phyloP scores from a whole-genome alignment of 2,329 filamentous ascomycete genomes.

The Aspergillus texensis region DNA sequence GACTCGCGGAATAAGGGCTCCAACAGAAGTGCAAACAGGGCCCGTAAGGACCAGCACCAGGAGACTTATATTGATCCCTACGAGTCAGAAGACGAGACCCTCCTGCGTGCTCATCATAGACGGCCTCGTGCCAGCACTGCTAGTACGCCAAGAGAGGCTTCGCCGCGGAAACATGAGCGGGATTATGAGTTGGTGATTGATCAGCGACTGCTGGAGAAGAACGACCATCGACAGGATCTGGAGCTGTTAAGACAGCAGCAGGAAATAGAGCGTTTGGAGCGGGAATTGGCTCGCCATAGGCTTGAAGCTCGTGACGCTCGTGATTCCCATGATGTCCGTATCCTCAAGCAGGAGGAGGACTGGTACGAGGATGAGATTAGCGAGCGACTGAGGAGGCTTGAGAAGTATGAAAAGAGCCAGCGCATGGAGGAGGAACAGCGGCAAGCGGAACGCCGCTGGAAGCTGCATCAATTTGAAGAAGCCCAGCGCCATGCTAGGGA shows the following conservation, averaged over 20 bases:
- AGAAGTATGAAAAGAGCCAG: slow-evolving; percentile 44
- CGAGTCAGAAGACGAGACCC: slow-evolving; percentile 32
- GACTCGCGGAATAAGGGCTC: slow-evolving; percentile 30
- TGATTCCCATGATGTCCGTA: slow-evolving; percentile 25
- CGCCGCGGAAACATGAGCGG: slow-evolving; percentile 26
- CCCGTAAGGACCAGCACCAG: slow-evolving; percentile 16
- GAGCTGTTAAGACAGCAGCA: slow-evolving; percentile 38
- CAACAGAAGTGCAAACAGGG: slow-evolving; percentile 27
- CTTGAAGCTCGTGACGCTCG: slow-evolving; percentile 16
- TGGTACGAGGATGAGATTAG: slow-evolving; percentile 45
- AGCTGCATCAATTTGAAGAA: slow-evolving; percentile 18
- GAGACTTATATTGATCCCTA: slow-evolving; percentile 21
- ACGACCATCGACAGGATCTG: slow-evolving; percentile 37
- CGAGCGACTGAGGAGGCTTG: slow-evolving; percentile 40
- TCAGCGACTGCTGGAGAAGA: slow-evolving; percentile 38
- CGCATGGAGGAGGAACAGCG: slow-evolving; percentile 35
- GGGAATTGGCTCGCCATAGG: slow-evolving; percentile 32
- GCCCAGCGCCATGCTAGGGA: slow-evolving; percentile 31
- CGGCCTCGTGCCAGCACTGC: slow-evolving; percentile 24
- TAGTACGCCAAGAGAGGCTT: slow-evolving; percentile 29
- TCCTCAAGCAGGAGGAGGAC: slow-evolving; percentile 45
- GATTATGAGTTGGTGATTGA: slow-evolving; percentile 39
- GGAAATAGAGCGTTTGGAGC: slow-evolving; percentile 40
- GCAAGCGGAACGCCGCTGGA: slow-evolving; percentile 19
- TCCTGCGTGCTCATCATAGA: slow-evolving; percentile 20